These are phyloP conservation scores for Rhizophora apiculata DNA, from an alignment of 345 rosid genomes.

Conservation along the genomic window DNA sequence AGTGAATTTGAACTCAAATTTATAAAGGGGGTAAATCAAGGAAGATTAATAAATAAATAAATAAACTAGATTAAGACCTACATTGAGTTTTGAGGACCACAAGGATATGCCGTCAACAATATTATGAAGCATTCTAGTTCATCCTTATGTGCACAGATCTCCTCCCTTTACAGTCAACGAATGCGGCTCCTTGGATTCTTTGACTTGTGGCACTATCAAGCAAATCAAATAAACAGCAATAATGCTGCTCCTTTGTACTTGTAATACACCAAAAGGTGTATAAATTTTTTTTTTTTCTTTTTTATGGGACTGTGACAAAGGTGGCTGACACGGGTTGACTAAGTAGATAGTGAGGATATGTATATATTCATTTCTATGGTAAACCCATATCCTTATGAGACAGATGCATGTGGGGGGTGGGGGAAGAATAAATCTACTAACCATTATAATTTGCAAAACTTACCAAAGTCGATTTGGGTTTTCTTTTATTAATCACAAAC, in stretches of 20 bases:
- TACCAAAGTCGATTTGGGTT: neutral
- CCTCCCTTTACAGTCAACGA: conserved; percentile 43
- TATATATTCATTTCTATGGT: neutral
- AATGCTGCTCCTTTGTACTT: conserved; percentile 8
- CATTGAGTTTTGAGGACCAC: neutral
- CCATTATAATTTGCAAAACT: neutral
- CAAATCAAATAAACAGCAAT: conserved; percentile 28
- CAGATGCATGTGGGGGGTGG: neutral
- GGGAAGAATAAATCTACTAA: neutral
- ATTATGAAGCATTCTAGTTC: conserved; percentile 3
- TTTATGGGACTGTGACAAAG: neutral
- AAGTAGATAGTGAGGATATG: neutral
- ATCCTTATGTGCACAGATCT: neutral
- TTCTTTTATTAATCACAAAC: conserved; percentile 5
- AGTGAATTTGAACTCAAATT: no score
- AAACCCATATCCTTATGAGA: neutral
- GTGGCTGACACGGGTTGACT: conserved; percentile 4
- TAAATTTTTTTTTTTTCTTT: neutral
- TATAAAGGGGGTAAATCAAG: no score
- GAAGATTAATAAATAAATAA: neutral
- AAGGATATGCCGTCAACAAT: neutral
- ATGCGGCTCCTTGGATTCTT: conserved; percentile 53
- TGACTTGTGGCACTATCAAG: conserved; percentile 17
- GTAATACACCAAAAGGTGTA: neutral
- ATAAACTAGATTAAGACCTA: neutral